These are phyloP conservation scores for Cenococcum geophilum DNA, from an alignment of 495 filamentous ascomycete species.

Conservation along the genomic window DNA sequence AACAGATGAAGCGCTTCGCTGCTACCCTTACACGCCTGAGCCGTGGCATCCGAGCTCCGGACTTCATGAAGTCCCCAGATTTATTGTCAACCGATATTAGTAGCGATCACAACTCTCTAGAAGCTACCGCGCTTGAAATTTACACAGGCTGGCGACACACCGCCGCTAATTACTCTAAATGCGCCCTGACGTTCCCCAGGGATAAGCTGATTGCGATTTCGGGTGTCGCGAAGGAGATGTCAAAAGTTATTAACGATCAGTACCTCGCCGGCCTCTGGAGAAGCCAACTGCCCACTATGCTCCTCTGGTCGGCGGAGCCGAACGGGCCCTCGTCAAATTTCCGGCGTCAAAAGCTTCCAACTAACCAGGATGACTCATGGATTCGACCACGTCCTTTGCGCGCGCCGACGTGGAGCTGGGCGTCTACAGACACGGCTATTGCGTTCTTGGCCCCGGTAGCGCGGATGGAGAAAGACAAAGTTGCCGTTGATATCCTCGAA, in stretches of 20 bases:
- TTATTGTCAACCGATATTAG: neutral
- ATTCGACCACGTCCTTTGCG: neutral
- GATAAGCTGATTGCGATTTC: neutral
- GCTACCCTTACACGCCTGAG: neutral
- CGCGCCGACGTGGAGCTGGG: neutral
- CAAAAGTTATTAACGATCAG: constrained; percentile 1
- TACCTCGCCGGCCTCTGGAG: constrained; percentile 5
- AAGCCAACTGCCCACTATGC: neutral
- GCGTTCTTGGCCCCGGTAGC: neutral
- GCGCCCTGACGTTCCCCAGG: neutral
- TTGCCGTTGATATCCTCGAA: neutral
- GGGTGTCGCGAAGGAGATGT: neutral
- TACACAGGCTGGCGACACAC: neutral
- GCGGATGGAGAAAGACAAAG: neutral
- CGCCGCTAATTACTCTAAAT: neutral
- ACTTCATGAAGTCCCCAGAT: neutral
- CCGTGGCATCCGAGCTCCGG: neutral
- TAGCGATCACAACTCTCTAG: neutral
- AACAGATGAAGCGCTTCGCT: neutral
- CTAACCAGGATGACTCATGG: neutral
- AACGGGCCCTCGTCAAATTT: neutral
- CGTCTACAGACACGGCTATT: neutral
- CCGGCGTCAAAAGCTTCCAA: neutral
- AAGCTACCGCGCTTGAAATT: neutral
- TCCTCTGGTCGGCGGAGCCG: constrained; percentile 5